Conservation (phyloP, 768 basidiomycete genomes). For the Rhizopogon vinicolor region DNA sequence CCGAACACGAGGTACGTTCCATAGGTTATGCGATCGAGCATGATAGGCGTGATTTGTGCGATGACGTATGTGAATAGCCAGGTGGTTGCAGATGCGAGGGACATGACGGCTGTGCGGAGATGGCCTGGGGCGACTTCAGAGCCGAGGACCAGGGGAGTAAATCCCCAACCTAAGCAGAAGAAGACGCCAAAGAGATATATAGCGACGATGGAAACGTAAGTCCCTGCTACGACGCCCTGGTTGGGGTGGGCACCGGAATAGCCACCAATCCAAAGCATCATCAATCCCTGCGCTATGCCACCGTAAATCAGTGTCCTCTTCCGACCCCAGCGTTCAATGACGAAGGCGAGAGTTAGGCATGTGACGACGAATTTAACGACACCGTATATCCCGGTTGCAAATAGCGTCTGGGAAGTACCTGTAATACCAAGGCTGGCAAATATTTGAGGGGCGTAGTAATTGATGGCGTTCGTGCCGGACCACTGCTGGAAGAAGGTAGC, state of each 20-base stretch:
- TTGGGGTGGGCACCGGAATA: slow-evolving; percentile 27
- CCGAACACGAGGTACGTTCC: slow-evolving; percentile 32
- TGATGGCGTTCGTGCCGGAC: slow-evolving; percentile 38
- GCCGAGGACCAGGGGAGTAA: slow-evolving; percentile 29
- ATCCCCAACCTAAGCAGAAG: slow-evolving; percentile 31
- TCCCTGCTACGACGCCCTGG: slow-evolving; percentile 18
- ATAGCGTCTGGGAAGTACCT: slow-evolving; percentile 24
- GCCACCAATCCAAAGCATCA: slow-evolving; percentile 34
- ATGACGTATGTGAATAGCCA: slow-evolving; percentile 36
- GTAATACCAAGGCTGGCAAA: slow-evolving; percentile 32
- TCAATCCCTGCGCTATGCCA: slow-evolving; percentile 29
- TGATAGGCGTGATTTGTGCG: slow-evolving; percentile 32
- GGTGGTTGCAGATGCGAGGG: slow-evolving; percentile 25
- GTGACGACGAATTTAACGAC: slow-evolving; percentile 33
- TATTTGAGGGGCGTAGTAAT: slow-evolving; percentile 35
- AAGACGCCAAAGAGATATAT: slow-evolving; percentile 32
- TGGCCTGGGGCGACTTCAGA: slow-evolving; percentile 34
- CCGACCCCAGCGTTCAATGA: slow-evolving; percentile 36
- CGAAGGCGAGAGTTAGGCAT: slow-evolving; percentile 27
- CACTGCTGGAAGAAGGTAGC: slow-evolving; percentile 35
- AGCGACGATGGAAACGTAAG: slow-evolving; percentile 31
- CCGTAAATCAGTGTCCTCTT: slow-evolving; percentile 33
- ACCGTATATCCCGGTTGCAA: slow-evolving; percentile 39
- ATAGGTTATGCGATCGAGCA: slow-evolving; percentile 23
- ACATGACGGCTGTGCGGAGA: slow-evolving; percentile 26